A percentile compares a stretch with the other conserved stretches of the same genome.
Evolutionary conservation across 495 filamentous ascomycete genomes (phyloP).

Genomic region (Clavariopsis aquatica): DNA sequence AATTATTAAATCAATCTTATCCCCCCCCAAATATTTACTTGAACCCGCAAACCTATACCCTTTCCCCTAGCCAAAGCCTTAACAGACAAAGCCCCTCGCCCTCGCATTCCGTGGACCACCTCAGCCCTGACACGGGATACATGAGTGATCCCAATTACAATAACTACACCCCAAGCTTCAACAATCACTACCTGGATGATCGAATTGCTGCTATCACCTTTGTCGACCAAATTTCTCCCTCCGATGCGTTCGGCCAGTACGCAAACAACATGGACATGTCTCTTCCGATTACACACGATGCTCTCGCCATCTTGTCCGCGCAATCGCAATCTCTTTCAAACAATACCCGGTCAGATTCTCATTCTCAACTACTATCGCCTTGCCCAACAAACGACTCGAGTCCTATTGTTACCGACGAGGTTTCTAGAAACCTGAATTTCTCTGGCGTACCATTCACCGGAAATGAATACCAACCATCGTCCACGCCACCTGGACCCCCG

Average conservation of each 20-base stretch:
- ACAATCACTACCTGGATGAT: conserved; percentile 24
- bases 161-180: conserved; percentile 29
- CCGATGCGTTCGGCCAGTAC: conserved; percentile 17
- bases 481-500: conserved; percentile 22
- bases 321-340: conserved; percentile 19
- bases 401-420: conserved; percentile 33
- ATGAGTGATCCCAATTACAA: conserved; percentile 31
- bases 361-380: conserved; percentile 34
- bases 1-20: conserved; percentile 28
- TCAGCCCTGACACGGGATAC: conserved; percentile 34
- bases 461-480: conserved; percentile 20
- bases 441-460: conserved; percentile 5
- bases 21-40: conserved; percentile 16
- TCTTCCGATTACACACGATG: conserved; percentile 20
- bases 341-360: conserved; percentile 10
- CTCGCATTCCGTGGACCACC: conserved; percentile 34
- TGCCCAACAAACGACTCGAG: conserved; percentile 38
- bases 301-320: conserved; percentile 19
- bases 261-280: conserved; percentile 9
- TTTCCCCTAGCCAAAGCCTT: conserved; percentile 26
- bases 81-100: conserved; percentile 33
- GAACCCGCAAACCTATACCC: conserved; percentile 20
- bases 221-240: not conserved
- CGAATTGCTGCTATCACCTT: conserved; percentile 20
- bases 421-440: conserved; percentile 1